Conservation (phyloP, 208 protist species). For the Phytomonas francai region DNA sequence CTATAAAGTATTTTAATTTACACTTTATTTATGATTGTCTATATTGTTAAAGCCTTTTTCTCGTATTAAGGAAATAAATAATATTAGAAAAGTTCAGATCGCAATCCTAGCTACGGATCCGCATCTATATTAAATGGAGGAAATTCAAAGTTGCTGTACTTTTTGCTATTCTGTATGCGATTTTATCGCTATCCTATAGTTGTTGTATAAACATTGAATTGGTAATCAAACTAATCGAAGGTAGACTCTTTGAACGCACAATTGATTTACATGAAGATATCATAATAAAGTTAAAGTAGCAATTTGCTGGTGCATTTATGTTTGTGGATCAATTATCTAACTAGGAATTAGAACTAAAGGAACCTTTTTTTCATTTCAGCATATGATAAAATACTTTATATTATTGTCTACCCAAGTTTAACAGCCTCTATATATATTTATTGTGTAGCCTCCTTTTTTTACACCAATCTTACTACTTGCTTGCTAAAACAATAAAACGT, state of each 20-base stretch:
- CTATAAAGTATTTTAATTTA: not conserved
- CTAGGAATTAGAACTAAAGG: not conserved
- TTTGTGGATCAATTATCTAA: not conserved
- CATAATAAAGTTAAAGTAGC: not conserved
- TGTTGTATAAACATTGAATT: not conserved
- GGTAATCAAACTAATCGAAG: not conserved
- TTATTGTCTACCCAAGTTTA: not conserved
- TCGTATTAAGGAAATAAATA: not conserved
- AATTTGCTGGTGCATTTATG: not conserved
- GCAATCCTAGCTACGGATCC: not conserved
- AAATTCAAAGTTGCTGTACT: not conserved
- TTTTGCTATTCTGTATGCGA: not conserved
- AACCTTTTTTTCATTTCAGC: not conserved
- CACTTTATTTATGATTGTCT: not conserved
- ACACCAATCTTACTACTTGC: not conserved
- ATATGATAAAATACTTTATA: not conserved
- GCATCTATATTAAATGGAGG: not conserved
- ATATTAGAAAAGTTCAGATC: not conserved
- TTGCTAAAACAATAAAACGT: not conserved
- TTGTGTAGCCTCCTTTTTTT: not conserved
- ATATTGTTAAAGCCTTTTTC: not conserved
- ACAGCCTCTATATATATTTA: not conserved
- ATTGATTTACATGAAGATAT: not conserved
- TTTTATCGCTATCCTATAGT: not conserved
- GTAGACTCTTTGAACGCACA: not conserved